Conservation (phyloP, 2,329 filamentous ascomycete genomes). For the Diatrype stigma region DNA sequence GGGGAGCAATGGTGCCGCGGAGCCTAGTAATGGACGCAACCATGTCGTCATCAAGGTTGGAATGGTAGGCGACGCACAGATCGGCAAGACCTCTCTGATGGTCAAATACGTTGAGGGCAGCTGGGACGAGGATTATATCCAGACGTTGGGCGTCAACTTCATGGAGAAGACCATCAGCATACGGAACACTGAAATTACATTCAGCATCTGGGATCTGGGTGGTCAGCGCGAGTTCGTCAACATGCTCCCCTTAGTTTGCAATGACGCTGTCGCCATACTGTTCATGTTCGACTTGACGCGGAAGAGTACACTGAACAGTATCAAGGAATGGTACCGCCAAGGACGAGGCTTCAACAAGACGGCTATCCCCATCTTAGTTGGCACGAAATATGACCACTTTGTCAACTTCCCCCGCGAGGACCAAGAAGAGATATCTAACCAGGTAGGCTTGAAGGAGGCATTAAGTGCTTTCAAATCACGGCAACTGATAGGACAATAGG, state of each 20-base stretch:
- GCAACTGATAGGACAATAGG: conserved; percentile 48
- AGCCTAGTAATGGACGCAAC: conserved; percentile 50
- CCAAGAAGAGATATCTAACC: conserved; percentile 96
- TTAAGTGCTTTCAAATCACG: neutral
- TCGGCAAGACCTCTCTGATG: conserved; percentile 98
- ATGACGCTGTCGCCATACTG: conserved; percentile 94
- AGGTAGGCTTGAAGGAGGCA: conserved; percentile 49
- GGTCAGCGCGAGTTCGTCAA: conserved; percentile 99
- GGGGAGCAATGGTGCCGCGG: conserved; percentile 33
- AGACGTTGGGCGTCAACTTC: conserved; percentile 97
- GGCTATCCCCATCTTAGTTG: conserved; percentile 95
- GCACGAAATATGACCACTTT: conserved; percentile 98
- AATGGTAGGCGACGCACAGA: conserved; percentile 98
- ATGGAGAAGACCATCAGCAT: conserved; percentile 99
- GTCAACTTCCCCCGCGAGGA: conserved; percentile 97
- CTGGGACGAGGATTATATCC: conserved; percentile 99
- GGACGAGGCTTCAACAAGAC: conserved; percentile 99
- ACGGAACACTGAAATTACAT: conserved; percentile 98
- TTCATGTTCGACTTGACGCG: conserved; percentile 99
- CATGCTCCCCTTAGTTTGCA: conserved; percentile 98
- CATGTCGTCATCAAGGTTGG: conserved; percentile 98
- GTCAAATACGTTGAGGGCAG: conserved; percentile 99
- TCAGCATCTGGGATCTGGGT: conserved; percentile 98
- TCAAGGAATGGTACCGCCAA: conserved; percentile 99
- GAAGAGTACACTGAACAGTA: conserved; percentile 97